phyloP scores from a whole-genome alignment of 768 basidiomycete species.

The Crepidotus variabilis region DNA sequence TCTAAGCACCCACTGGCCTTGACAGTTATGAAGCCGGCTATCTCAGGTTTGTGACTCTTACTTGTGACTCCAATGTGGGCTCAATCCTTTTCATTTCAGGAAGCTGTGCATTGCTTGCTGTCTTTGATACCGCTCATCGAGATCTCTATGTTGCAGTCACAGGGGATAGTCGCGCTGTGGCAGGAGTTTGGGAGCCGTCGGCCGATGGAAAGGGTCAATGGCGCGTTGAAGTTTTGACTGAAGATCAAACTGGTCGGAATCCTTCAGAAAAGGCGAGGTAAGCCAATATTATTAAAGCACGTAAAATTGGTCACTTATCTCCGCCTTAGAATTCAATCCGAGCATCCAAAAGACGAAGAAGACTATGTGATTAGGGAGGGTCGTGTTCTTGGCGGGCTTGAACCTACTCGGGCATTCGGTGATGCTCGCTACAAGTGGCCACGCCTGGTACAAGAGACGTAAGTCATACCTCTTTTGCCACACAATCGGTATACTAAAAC shows the following conservation, averaged over 20 bases:
- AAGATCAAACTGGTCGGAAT: constrained; percentile 96
- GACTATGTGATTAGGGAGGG: constrained; percentile 73
- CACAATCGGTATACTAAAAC: constrained; percentile 2
- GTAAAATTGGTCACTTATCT: neutral
- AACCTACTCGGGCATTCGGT: constrained; percentile 84
- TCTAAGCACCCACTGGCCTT: constrained; percentile 69
- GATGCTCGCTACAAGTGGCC: constrained; percentile 92
- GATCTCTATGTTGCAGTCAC: constrained; percentile 89
- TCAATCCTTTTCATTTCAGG: constrained; percentile 39
- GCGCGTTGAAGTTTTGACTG: constrained; percentile 90
- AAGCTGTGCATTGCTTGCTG: constrained; percentile 85
- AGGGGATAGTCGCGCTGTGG: constrained; percentile 94
- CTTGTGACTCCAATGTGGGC: constrained; percentile 2
- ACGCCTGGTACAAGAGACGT: constrained; percentile 68
- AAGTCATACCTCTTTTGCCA: constrained; percentile 18
- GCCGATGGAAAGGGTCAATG: constrained; percentile 68
- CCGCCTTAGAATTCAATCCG: constrained; percentile 60
- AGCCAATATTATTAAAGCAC: constrained; percentile 9
- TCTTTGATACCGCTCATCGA: constrained; percentile 79
- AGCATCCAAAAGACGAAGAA: constrained; percentile 78
- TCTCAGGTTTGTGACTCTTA: constrained; percentile 54
- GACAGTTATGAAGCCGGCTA: constrained; percentile 75
- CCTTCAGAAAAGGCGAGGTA: constrained; percentile 81
- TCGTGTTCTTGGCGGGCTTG: constrained; percentile 82
- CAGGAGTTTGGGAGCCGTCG: constrained; percentile 82